A percentile compares a stretch with the other conserved stretches of the same genome.
phyloP scores from a whole-genome alignment of 208 protist genomes.

The Trypanosoma boissoni region DNA sequence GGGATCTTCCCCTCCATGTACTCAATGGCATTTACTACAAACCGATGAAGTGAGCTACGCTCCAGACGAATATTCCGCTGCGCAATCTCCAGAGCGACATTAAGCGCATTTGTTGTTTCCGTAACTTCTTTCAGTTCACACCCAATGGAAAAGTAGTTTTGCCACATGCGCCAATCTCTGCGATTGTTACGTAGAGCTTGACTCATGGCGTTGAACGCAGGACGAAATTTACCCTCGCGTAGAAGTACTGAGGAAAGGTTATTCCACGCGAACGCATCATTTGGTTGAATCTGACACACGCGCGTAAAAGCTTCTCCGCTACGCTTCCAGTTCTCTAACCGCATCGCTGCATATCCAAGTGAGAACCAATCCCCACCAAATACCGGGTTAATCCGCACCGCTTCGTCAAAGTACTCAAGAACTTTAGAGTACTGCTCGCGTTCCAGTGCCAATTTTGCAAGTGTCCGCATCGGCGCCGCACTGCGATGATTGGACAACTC shows the following conservation, averaged over 20 bases:
- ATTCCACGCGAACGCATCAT: conserved; percentile 90
- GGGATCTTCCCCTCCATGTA: conserved; percentile 76
- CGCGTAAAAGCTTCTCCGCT: conserved; percentile 87
- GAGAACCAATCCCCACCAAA: conserved; percentile 93
- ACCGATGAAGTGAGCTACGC: conserved; percentile 50
- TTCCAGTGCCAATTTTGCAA: conserved; percentile 80
- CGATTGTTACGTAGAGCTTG: conserved; percentile 86
- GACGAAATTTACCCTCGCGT: conserved; percentile 67
- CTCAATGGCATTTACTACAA: conserved; percentile 74
- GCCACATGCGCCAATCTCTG: conserved; percentile 90
- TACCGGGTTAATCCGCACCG: conserved; percentile 82
- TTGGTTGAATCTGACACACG: conserved; percentile 86
- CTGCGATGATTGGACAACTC: conserved; percentile 80
- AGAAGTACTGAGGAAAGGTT: conserved; percentile 88
- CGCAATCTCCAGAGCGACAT: conserved; percentile 74
- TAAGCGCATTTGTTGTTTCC: conserved; percentile 79
- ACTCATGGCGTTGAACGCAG: conserved; percentile 89
- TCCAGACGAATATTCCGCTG: conserved; percentile 71
- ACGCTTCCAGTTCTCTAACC: conserved; percentile 59
- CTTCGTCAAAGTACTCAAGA: conserved; percentile 88
- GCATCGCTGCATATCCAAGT: conserved; percentile 81
- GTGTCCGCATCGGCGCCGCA: conserved; percentile 83
- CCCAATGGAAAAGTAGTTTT: conserved; percentile 90
- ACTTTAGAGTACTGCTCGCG: conserved; percentile 85
- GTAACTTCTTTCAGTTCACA: conserved; percentile 83